These are phyloP conservation scores for Lasiodiplodia citricola DNA, from an alignment of 2,329 filamentous ascomycete species.

Conservation along the genomic window DNA sequence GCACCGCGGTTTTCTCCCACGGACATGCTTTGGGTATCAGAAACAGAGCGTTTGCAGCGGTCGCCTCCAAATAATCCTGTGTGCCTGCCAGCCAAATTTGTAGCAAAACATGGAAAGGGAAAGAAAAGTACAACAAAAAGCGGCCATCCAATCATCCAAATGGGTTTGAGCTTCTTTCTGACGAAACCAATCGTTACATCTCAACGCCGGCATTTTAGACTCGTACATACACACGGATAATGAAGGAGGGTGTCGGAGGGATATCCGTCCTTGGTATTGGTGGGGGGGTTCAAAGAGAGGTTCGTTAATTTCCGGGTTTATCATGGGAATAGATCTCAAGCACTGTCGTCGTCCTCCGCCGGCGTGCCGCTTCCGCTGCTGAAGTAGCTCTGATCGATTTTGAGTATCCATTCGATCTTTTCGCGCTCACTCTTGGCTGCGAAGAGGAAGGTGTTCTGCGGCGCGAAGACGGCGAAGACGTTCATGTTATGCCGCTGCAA, in stretches of 20 bases:
- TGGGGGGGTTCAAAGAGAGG: constrained; percentile 2
- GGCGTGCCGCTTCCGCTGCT: constrained; percentile 32
- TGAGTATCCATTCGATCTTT: constrained; percentile 96
- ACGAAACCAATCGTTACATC: constrained; percentile 1
- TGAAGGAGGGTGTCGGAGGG: constrained; percentile 9
- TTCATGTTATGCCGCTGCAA: constrained; percentile 52
- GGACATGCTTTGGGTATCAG: constrained; percentile 24
- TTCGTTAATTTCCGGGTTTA: constrained; percentile 7
- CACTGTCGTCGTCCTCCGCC: constrained; percentile 36
- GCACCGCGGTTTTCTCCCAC: constrained; percentile 12
- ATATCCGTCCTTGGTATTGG: neutral
- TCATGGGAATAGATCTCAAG: neutral
- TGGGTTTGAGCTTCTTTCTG: neutral
- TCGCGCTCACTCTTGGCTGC: constrained; percentile 86
- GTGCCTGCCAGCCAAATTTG: constrained; percentile 19
- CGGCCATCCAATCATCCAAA: constrained; percentile 8
- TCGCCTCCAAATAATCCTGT: constrained; percentile 22
- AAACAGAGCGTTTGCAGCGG: constrained; percentile 22
- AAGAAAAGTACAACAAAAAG: neutral
- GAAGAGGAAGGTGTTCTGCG: constrained; percentile 94
- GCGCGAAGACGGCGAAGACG: constrained; percentile 95
- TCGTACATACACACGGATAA: constrained; percentile 16
- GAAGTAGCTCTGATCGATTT: constrained; percentile 84
- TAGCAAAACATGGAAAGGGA: neutral
- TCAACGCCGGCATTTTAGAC: constrained; percentile 14